Conservation (phyloP, 2,329 filamentous ascomycete species). For the Cucurbitaria berberidis region DNA sequence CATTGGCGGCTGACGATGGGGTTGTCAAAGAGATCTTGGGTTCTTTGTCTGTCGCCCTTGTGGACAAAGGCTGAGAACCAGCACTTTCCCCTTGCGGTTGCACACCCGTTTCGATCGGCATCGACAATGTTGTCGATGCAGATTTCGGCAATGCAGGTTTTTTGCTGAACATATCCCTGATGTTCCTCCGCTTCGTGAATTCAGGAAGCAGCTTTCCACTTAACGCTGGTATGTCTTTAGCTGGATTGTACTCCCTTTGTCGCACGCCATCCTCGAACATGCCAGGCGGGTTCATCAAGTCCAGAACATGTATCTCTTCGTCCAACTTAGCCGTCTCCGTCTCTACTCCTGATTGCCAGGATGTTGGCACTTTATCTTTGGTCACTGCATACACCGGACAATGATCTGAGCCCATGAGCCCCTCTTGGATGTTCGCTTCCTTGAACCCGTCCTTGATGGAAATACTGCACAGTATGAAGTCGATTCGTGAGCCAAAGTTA, state of each 20-base stretch:
- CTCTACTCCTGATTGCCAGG: conserved; percentile 4
- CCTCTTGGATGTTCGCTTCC: conserved; percentile 87
- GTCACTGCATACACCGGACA: conserved; percentile 87
- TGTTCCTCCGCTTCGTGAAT: conserved; percentile 82
- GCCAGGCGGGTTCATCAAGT: conserved; percentile 78
- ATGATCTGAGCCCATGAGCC: conserved; percentile 92
- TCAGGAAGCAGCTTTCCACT: conserved; percentile 87
- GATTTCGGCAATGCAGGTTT: conserved; percentile 23
- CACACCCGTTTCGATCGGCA: not conserved
- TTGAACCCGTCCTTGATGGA: conserved; percentile 81
- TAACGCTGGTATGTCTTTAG: conserved; percentile 71
- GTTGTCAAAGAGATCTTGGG: conserved; percentile 1
- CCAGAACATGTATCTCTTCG: conserved; percentile 62
- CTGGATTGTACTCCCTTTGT: conserved; percentile 66
- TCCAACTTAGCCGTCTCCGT: conserved; percentile 42
- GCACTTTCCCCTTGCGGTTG: conserved; percentile 3
- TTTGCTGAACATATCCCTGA: conserved; percentile 87
- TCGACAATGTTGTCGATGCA: conserved; percentile 5
- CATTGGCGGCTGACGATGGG: conserved; percentile 7
- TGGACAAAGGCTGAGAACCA: not conserved
- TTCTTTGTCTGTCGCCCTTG: conserved; percentile 17
- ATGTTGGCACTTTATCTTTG: conserved; percentile 64
- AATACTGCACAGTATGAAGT: conserved; percentile 86
- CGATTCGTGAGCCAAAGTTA: conserved; percentile 91
- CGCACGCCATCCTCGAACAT: conserved; percentile 73